Percentiles rank a stretch among this genome's conserved stretches.
Conservation (phyloP, 345 rosid genomes). For the Gossypium rotundifolium region DNA sequence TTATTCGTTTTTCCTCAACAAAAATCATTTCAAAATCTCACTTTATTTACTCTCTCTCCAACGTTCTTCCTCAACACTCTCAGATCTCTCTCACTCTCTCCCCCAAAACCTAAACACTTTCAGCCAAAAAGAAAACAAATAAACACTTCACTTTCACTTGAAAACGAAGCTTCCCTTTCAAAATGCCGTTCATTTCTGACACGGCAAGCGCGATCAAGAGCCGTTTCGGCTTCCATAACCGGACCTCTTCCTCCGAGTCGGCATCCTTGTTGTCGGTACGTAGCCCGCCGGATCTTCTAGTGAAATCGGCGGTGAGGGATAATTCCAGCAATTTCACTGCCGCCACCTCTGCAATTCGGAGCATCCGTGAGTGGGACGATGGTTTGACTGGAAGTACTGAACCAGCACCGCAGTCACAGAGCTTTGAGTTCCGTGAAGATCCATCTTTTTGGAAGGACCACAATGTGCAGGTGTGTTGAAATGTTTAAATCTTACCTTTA, state of each 20-base stretch:
- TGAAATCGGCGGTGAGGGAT: slow-evolving; percentile 42
- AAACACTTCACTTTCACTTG: neutral
- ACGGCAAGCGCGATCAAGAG: slow-evolving; percentile 77
- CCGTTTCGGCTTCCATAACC: slow-evolving; percentile 79
- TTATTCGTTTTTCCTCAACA: neutral
- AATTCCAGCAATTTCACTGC: slow-evolving; percentile 22
- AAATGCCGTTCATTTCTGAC: slow-evolving; percentile 77
- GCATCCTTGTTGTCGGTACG: slow-evolving; percentile 39
- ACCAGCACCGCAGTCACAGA: slow-evolving; percentile 31
- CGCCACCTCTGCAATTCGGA: slow-evolving; percentile 31
- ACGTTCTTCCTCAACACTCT: neutral
- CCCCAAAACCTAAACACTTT: neutral
- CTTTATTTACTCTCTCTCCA: neutral
- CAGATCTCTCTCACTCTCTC: neutral
- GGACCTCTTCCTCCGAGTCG: slow-evolving; percentile 24
- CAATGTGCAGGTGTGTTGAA: slow-evolving; percentile 68
- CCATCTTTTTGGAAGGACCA: slow-evolving; percentile 94
- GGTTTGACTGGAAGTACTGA: slow-evolving; percentile 21
- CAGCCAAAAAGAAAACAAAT: too few relatives aligned
- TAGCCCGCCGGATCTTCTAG: slow-evolving; percentile 37
- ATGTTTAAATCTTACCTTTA: neutral
- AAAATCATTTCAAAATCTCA: slow-evolving; percentile 2
- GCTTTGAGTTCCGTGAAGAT: slow-evolving; percentile 77
- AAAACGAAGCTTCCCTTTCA: neutral
- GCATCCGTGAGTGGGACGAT: slow-evolving; percentile 39